Evolutionary conservation across 169 alveolate species (phyloP).

Genomic region (Plasmodium vinckei): DNA sequence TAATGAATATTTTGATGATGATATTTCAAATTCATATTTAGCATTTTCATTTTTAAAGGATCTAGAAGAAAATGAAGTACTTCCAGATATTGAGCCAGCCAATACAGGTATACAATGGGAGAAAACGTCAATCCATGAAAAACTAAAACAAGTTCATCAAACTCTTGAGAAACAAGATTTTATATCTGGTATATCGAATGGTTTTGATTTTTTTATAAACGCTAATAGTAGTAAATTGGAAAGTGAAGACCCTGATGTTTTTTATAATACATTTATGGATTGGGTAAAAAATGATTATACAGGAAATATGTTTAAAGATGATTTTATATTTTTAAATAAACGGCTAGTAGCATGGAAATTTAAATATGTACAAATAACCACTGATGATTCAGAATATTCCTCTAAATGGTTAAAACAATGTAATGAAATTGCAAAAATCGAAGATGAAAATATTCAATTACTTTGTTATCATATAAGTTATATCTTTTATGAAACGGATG

Average conservation of each 20-base stretch:
- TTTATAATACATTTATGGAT: constrained; percentile 31
- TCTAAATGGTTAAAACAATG: constrained; percentile 45
- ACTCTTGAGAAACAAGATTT: constrained; percentile 28
- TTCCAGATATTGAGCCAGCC: constrained; percentile 25
- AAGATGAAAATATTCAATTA: constrained; percentile 44
- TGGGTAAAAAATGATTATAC: constrained; percentile 44
- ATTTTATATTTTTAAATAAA: constrained; percentile 42
- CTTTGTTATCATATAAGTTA: constrained; percentile 50
- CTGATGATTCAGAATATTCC: constrained; percentile 50
- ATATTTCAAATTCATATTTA: not conserved
- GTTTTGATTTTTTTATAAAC: constrained; percentile 34
- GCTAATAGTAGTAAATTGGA: constrained; percentile 14
- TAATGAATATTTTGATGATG: not conserved
- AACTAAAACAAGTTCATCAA: constrained; percentile 21
- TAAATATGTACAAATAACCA: constrained; percentile 27
- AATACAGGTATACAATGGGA: constrained; percentile 49
- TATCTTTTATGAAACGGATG: constrained; percentile 57
- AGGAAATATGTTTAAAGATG: constrained; percentile 49
- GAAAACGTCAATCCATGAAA: constrained; percentile 5
- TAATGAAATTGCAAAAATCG: constrained; percentile 11
- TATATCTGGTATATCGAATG: constrained; percentile 34
- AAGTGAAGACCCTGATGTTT: not conserved
- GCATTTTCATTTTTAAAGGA: constrained; percentile 28
- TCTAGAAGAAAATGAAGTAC: constrained; percentile 20
- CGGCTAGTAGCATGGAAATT: constrained; percentile 56